Evolutionary conservation across 352 stramenopile species (phyloP).

Genomic region (Phytophthora citrophthora): DNA sequence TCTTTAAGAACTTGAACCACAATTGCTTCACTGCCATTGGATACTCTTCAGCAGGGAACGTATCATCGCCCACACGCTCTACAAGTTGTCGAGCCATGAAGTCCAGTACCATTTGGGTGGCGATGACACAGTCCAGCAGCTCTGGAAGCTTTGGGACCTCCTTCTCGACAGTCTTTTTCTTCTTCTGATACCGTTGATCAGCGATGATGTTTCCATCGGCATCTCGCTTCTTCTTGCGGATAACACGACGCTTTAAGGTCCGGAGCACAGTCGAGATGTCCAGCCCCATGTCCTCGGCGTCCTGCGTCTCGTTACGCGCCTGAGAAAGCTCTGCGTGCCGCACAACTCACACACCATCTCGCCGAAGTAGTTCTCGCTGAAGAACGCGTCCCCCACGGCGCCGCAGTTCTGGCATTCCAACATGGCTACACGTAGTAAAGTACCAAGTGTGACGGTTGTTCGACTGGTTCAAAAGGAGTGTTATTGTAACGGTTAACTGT

Average conservation of each 20-base stretch:
- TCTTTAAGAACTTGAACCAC: conserved; percentile 75
- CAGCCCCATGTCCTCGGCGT: conserved; percentile 76
- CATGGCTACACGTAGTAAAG: conserved; percentile 30
- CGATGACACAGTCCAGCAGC: conserved; percentile 65
- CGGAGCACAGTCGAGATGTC: conserved; percentile 42
- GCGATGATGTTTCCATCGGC: conserved; percentile 5
- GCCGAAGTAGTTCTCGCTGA: conserved; percentile 86
- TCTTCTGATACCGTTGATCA: background rate
- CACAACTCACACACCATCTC: conserved; percentile 89
- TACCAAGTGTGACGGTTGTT: background rate
- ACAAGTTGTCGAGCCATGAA: conserved; percentile 57
- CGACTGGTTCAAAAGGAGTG: conserved; percentile 27
- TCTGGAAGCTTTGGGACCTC: conserved; percentile 26
- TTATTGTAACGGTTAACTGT: conserved; percentile 8
- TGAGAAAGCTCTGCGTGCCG: conserved; percentile 86
- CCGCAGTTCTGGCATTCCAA: conserved; percentile 83
- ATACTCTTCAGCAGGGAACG: conserved; percentile 51
- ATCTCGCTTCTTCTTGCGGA: conserved; percentile 37
- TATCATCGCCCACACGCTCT: conserved; percentile 37
- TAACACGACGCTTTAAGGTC: conserved; percentile 47
- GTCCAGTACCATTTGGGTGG: conserved; percentile 69
- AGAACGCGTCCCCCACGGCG: conserved; percentile 75
- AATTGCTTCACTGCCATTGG: conserved; percentile 55
- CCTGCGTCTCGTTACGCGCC: conserved; percentile 83
- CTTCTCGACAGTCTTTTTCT: conserved; percentile 14